Evolutionary conservation across 1,139 yeast genomes (phyloP).

Genomic region (Candida labiduridarum): DNA sequence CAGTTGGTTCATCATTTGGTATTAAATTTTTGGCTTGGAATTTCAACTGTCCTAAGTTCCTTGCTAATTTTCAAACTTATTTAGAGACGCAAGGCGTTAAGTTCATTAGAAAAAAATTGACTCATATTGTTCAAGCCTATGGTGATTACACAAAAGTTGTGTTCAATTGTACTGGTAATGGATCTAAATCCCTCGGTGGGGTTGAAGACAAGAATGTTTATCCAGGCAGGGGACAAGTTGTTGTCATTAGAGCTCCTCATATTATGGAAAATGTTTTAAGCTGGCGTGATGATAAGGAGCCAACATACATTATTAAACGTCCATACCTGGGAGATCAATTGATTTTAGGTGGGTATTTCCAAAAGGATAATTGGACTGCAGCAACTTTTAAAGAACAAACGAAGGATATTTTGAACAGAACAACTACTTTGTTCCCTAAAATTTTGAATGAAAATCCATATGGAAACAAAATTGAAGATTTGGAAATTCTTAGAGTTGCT

Average conservation of each 20-base stretch:
- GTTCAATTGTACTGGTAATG: slow-evolving; percentile 73
- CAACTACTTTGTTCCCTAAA: slow-evolving; percentile 56
- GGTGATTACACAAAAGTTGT: slow-evolving; percentile 42
- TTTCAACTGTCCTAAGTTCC: slow-evolving; percentile 66
- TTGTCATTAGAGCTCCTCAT: slow-evolving; percentile 61
- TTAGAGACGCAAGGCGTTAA: slow-evolving; percentile 50
- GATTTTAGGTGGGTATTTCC: slow-evolving; percentile 69
- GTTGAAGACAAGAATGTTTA: slow-evolving; percentile 55
- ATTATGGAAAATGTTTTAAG: slow-evolving; percentile 48
- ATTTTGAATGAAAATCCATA: slow-evolving; percentile 39
- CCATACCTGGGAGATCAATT: slow-evolving; percentile 63
- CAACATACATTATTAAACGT: slow-evolving; percentile 71
- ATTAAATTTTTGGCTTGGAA: slow-evolving; percentile 60
- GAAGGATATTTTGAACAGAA: slow-evolving; percentile 58
- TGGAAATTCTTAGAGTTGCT: slow-evolving; percentile 55
- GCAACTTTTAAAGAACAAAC: slow-evolving; percentile 58
- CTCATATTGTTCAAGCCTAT: slow-evolving; percentile 59
- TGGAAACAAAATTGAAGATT: slow-evolving; percentile 21
- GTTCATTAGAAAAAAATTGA: slow-evolving; percentile 44
- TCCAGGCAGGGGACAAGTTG: slow-evolving; percentile 73
- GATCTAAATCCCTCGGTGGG: slow-evolving; percentile 59
- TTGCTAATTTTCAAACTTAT: slow-evolving; percentile 45
- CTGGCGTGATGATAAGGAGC: slow-evolving; percentile 52
- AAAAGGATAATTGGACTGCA: slow-evolving; percentile 57
- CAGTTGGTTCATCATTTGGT: slow-evolving; percentile 55